Base-by-base conservation (phyloP, 2,329 filamentous ascomycete genomes). In the Talaromyces sp. region DNA sequence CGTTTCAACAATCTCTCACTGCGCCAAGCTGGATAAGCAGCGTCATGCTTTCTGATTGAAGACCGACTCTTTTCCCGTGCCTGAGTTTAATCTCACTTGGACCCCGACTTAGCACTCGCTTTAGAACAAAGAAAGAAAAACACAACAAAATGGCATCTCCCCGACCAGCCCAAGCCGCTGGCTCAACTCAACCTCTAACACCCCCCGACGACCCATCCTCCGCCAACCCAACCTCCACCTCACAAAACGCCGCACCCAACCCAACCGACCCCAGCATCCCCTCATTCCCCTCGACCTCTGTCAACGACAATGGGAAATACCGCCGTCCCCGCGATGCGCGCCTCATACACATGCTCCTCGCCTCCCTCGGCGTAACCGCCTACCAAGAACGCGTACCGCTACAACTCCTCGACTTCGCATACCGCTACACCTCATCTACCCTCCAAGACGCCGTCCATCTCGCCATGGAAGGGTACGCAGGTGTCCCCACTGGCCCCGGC, bases 381-480 rank as follows among this genome's bases (percentile, higher is more conserved):
- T 84, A 84, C 71, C 82, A 84, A 73, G 82, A 84, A 69, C 80
- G 82, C n/a, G 81, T 84, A 0, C 82, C 82, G 1, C 75, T 84
- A 3, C 82, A 84, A 69, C 78, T 84, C 45, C 80, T 84, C 72
- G 82, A 84, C 68, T 83, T 84, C 69, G 82, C 81, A 59, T 83
- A 84, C 75, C 79, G 82, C 63, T 85, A 85, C 72, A 85, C 83
- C 3, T 83, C 82, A 34, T 79, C 79, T 25, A 81, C 83, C 0
- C 75, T 85, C 1, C 80, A 83, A 68, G 83, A 85, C 68, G 81
- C 83, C 5, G 76, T 84, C 13, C 82, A 85, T 62, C 79, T 84
- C 27, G 78, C 80, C 25, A 80, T 79, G 27, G 82, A 84, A 72
- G 82, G 81, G 5, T 85, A 85, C 67, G 77, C 81, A 1, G 80